These are phyloP conservation scores for Mortierella sp. DNA, from an alignment of 371 early-diverging fungal genomes.

Conservation along the genomic window DNA sequence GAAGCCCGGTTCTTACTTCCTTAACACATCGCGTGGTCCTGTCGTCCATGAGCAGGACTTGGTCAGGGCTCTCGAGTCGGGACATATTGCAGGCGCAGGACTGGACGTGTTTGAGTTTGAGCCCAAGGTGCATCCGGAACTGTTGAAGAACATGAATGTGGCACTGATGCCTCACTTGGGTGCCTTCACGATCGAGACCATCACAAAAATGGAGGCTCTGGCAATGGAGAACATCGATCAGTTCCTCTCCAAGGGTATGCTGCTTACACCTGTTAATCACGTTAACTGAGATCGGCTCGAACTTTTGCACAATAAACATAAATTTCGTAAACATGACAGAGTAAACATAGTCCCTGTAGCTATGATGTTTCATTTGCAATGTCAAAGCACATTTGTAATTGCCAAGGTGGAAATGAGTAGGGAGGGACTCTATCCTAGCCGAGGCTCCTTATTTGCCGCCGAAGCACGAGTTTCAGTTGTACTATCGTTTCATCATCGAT, in stretches of 20 bases:
- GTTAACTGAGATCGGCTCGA: too few species aligned
- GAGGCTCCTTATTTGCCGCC: constrained; percentile 20
- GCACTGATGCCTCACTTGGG: constrained; percentile 53
- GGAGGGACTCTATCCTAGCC: constrained; percentile 1
- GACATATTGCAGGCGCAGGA: constrained; percentile 67
- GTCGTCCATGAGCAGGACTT: constrained; percentile 66
- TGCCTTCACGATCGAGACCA: constrained; percentile 46
- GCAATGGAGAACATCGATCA: constrained; percentile 45
- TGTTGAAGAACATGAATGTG: constrained; percentile 51
- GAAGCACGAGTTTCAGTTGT: constrained; percentile 4
- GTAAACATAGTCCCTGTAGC: too few species aligned
- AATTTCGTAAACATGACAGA: too few species aligned
- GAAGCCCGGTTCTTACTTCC: constrained; percentile 65
- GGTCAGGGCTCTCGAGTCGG: constrained; percentile 64
- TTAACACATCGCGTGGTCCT: constrained; percentile 73
- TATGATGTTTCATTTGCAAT: too few species aligned
- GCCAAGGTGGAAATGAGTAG: too few species aligned
- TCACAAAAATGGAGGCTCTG: constrained; percentile 47
- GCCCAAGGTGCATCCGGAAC: constrained; percentile 47
- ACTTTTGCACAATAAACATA: too few species aligned
- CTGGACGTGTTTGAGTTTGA: constrained; percentile 69
- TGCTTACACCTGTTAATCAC: constrained; percentile 46
- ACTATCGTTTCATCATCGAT: too few species aligned
- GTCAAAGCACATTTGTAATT: too few species aligned
- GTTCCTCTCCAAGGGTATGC: constrained; percentile 22